Evolutionary conservation across 2,329 filamentous ascomycete species (phyloP), one percentile per base, ranked within the genome.

Genomic region (Fusarium drepaniforme): DNA sequence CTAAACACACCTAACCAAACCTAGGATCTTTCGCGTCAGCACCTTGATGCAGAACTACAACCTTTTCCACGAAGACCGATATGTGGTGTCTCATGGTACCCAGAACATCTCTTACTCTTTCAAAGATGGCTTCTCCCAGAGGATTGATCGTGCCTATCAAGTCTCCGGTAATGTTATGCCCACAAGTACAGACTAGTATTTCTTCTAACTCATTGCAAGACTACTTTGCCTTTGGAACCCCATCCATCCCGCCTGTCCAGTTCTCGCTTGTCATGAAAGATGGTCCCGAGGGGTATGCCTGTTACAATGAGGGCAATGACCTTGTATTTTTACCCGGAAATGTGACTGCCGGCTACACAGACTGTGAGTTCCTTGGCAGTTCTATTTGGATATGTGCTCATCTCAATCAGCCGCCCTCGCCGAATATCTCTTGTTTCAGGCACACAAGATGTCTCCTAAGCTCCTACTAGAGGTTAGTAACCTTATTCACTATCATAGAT

Each of bases 41-140:
- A 59, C 68, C 15, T 30, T 70, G 51, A 56, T 53, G 44, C 57
- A 70, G 38, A 70, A 70, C 58, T 70, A 70, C 58, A 70, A 70
- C 33, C 49, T 70, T 46, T 63, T 70, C 21, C 23, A 56, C 18
- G 63, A 38, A 23, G 68, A 70, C 30, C 49, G 68, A 53, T 64
- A 62, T 11, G 57, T 67, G 15, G 58, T 64, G 9, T 63, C 53
- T 35, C 28, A 23, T 23, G 68, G 68, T 18, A 46, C 64, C 8
- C 68, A 70, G 23, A 70, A 67, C 40, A 59, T 70, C 30, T 70
- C 68, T 13, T 70, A 57, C 49, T 67, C 38, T 40, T 70, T 67
- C 23, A 5, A 35, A 7, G 9, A 38, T 11, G 35, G 33, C 0
- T 53, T 35, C 23, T 23, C 70, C 59, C 33, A 63, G 49, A 13